A percentile compares a stretch with the other conserved stretches of the same genome.
These are phyloP conservation scores for Biscutella auriculata DNA, from an alignment of 441 rosid genomes.

Conservation along the genomic window DNA sequence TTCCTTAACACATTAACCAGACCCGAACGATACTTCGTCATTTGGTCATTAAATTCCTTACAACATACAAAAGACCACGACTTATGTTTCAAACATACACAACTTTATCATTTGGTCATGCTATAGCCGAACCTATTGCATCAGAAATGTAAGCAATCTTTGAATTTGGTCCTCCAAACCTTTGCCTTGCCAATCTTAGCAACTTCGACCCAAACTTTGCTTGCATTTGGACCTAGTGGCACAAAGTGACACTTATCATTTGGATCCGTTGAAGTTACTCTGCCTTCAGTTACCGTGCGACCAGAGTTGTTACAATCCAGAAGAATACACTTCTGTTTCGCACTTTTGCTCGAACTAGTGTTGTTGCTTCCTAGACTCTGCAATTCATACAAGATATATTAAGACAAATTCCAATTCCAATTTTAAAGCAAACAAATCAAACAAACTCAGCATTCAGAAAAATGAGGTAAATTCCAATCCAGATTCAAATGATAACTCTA, in stretches of 20 bases:
- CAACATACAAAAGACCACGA: no score
- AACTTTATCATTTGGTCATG: not conserved
- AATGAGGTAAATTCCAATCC: no score
- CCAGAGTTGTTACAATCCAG: not conserved
- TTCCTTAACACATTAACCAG: no score
- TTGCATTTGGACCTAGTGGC: not conserved
- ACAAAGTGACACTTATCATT: not conserved
- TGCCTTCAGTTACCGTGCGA: not conserved
- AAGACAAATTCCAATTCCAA: no score
- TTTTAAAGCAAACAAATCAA: no score
- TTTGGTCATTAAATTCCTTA: no score
- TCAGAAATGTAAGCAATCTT: not conserved
- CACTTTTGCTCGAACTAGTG: not conserved
- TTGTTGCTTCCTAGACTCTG: not conserved
- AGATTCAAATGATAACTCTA: no score
- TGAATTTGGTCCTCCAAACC: not conserved
- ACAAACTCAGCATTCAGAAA: no score
- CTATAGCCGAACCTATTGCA: not conserved
- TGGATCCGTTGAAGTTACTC: not conserved
- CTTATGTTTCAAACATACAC: not conserved
- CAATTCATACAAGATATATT: no score
- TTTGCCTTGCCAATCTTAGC: not conserved
- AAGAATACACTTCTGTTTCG: not conserved
- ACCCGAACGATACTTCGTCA: no score
- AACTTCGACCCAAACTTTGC: not conserved